Evolutionary conservation across 352 stramenopile genomes (phyloP).

Genomic region (Phytophthora colocasiae): DNA sequence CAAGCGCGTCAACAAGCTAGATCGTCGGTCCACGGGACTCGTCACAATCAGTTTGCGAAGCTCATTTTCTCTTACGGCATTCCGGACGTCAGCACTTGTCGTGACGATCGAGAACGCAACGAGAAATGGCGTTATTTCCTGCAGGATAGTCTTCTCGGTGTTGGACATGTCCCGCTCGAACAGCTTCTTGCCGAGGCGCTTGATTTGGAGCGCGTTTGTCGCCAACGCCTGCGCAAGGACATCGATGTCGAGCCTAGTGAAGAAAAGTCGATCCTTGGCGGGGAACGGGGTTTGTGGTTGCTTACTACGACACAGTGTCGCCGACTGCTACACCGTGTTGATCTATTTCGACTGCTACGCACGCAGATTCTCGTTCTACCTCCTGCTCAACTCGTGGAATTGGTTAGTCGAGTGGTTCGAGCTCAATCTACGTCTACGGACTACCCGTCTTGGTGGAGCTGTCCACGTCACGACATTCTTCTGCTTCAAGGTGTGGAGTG

Average conservation of each 20-base stretch:
- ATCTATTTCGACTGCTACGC: slow-evolving; percentile 82
- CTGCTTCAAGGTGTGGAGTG: slow-evolving; percentile 86
- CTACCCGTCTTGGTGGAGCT: slow-evolving; percentile 81
- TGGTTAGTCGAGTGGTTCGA: slow-evolving; percentile 63
- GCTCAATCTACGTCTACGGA: slow-evolving; percentile 34
- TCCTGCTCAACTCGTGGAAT: slow-evolving; percentile 61
- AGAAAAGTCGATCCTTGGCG: slow-evolving; percentile 70
- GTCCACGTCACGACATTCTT: slow-evolving; percentile 78
- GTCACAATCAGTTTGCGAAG: slow-evolving; percentile 80
- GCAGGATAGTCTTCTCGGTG: slow-evolving; percentile 52
- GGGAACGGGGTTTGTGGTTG: slow-evolving; percentile 65
- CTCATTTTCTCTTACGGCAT: slow-evolving; percentile 82
- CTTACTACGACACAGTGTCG: slow-evolving; percentile 64
- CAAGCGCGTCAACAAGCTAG: slow-evolving; percentile 24
- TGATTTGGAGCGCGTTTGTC: slow-evolving; percentile 71
- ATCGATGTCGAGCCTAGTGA: slow-evolving; percentile 19
- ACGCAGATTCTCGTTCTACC: slow-evolving; percentile 73
- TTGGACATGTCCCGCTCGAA: slow-evolving; percentile 48
- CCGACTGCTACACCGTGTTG: slow-evolving; percentile 77
- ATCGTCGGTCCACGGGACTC: slow-evolving; percentile 33
- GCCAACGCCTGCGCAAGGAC: slow-evolving; percentile 36
- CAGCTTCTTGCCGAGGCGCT: slow-evolving; percentile 62
- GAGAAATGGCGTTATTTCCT: slow-evolving; percentile 89
- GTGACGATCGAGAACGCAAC: slow-evolving; percentile 46
- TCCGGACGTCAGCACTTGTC: slow-evolving; percentile 70